Conservation (phyloP, 2,329 filamentous ascomycete genomes). For the Apiospora arundinis region DNA sequence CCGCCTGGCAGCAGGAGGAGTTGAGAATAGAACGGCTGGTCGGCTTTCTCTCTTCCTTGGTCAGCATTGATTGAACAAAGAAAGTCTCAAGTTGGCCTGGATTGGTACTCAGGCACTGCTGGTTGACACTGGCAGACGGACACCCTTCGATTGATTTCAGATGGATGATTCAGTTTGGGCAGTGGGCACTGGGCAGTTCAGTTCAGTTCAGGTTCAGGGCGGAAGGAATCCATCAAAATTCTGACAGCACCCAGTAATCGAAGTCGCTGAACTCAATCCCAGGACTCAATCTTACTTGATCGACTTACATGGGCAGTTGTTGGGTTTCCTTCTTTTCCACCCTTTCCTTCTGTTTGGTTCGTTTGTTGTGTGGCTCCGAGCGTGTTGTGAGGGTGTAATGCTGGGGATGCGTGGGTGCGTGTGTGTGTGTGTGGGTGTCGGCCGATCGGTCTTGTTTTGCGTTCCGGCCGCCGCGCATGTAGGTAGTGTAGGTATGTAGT, state of each 20-base stretch:
- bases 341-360: conserved; percentile 4
- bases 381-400: background rate
- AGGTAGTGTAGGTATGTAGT: no score
- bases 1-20: background rate
- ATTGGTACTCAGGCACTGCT: background rate
- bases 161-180: background rate
- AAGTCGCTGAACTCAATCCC: background rate
- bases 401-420: background rate
- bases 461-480: background rate
- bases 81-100: conserved; percentile 10
- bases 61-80: conserved; percentile 12
- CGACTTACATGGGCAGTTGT: conserved; percentile 12
- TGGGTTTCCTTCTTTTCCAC: background rate
- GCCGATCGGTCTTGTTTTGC: background rate
- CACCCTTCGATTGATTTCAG: background rate
- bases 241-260: background rate
- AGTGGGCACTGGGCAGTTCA: no score
- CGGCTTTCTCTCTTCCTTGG: background rate
- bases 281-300: background rate
- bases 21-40: background rate
- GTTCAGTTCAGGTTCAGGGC: background rate
- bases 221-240: background rate
- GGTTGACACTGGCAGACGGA: background rate
- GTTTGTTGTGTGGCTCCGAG: background rate
- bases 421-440: background rate